Percentiles rank a stretch among this genome's conserved stretches.
Conservation (phyloP, 2,329 filamentous ascomycete species). For the Didymella pomorum region DNA sequence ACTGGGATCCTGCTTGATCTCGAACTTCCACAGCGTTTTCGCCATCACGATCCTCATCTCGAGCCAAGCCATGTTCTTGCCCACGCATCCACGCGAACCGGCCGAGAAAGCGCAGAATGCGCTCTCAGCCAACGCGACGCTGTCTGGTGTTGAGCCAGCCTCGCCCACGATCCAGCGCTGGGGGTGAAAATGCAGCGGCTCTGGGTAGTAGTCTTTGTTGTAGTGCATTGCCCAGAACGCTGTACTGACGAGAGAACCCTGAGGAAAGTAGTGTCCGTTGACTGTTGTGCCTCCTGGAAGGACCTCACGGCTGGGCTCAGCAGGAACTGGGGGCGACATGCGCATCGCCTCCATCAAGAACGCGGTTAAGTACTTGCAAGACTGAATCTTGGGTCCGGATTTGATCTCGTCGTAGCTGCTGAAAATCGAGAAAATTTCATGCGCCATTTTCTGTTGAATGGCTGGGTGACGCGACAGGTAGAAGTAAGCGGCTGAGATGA, state of each 20-base stretch:
- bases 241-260: constrained; percentile 30
- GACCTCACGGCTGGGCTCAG: constrained; percentile 28
- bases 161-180: constrained; percentile 31
- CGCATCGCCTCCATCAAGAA: constrained; percentile 29
- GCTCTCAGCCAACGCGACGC: constrained; percentile 24
- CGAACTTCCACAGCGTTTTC: constrained; percentile 37
- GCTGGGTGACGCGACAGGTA: constrained; percentile 21
- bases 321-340: constrained; percentile 23
- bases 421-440: constrained; percentile 23
- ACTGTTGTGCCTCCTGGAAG: constrained; percentile 29
- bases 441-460: constrained; percentile 15
- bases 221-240: constrained; percentile 29
- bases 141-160: constrained; percentile 19
- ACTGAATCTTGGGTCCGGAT: constrained; percentile 16
- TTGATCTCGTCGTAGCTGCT: constrained; percentile 22
- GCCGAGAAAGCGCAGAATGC: constrained; percentile 33
- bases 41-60: constrained; percentile 37
- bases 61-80: constrained; percentile 40
- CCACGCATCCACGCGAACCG: constrained; percentile 38
- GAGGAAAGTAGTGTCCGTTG: constrained; percentile 25
- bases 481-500: constrained; percentile 23
- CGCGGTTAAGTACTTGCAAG: constrained; percentile 28
- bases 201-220: constrained; percentile 29
- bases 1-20: constrained; percentile 31
- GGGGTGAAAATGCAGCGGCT: constrained; percentile 27